Evolutionary conservation across 345 rosid genomes (phyloP), one percentile per base, ranked within the genome.

Genomic region (Ceriops tagal): DNA sequence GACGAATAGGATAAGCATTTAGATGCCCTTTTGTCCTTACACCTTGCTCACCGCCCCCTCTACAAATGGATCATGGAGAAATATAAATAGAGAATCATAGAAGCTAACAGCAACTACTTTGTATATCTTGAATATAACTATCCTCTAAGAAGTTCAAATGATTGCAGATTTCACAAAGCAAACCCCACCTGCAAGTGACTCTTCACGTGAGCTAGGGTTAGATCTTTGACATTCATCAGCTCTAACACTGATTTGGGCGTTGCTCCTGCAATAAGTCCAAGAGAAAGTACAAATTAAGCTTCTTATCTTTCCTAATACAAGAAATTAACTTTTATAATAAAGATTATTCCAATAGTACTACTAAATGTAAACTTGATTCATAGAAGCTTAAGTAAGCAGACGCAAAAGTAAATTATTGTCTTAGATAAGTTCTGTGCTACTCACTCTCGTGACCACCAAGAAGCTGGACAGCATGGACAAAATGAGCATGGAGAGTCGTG

Each of bases 191-290:
- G 99, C 83, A 95, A 90, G 75, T 95, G 99, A 85, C 97, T 92
- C 89, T 95, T 95, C 85, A 95, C 99, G 75, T 95, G 99, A 75
- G 99, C 99, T 85, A 95, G 85, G 86, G 97, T 95, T 84, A 95
- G 87, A 92, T 95, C 99, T 73, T 92, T 95, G 74, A 92, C 99
- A 82, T 95, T 95, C 99, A 95, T 95, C 82, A 95, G 72, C 89
- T 95, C 97, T 76, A 95, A 78, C 6, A 95, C 99, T 34, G 99
- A 95, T 79, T 93, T 93, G 26, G 97, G 98, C 10, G 98, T 93
- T 60, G 98, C 98, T 79, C 98, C 98, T 93, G 81, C 47, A 34
- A 72, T 62, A 59, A 19, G 59, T 27, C 8, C 5, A 1, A 37
- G 24, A 56, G 56, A 56, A 22, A 52, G 16, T 30, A 53, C 10